Conservation (phyloP, 441 rosid species). For the Erysimum cheiri region DNA sequence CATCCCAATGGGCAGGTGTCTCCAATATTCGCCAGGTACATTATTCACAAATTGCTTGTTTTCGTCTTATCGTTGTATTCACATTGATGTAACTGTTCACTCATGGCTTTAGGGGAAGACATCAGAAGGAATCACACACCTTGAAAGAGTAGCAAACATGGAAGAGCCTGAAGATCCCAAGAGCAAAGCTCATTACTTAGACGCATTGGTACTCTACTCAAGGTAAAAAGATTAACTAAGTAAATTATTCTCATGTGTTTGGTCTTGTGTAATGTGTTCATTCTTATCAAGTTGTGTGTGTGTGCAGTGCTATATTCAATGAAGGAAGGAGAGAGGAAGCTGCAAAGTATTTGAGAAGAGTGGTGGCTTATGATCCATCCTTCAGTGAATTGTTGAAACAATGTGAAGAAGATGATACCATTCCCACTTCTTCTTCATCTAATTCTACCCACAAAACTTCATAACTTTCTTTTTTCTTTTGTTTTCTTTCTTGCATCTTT, state of each 20-base stretch:
- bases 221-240: slow-evolving; percentile 50
- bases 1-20: slow-evolving; percentile 85
- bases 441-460: slow-evolving; percentile 30
- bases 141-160: slow-evolving; percentile 71
- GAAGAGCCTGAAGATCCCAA: slow-evolving; percentile 77
- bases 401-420: slow-evolving; percentile 58
- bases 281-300: not conserved
- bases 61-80: not conserved
- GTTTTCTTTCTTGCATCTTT: not conserved
- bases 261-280: not conserved
- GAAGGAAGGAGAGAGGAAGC: slow-evolving; percentile 82
- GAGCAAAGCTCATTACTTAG: slow-evolving; percentile 74
- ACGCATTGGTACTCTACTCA: slow-evolving; percentile 69
- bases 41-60: too few relatives aligned
- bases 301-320: slow-evolving; percentile 61
- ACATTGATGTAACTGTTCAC: not conserved
- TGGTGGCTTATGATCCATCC: slow-evolving; percentile 70
- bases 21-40: slow-evolving; percentile 72
- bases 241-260: slow-evolving; percentile 2
- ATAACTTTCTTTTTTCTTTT: not conserved
- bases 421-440: slow-evolving; percentile 29
- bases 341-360: slow-evolving; percentile 59
- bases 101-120: slow-evolving; percentile 62
- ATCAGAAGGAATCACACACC: slow-evolving; percentile 68
- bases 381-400: slow-evolving; percentile 58